Evolutionary conservation across 345 rosid species (phyloP), one percentile per base, ranked within the genome.

Genomic region (Hibiscus syriacus): DNA sequence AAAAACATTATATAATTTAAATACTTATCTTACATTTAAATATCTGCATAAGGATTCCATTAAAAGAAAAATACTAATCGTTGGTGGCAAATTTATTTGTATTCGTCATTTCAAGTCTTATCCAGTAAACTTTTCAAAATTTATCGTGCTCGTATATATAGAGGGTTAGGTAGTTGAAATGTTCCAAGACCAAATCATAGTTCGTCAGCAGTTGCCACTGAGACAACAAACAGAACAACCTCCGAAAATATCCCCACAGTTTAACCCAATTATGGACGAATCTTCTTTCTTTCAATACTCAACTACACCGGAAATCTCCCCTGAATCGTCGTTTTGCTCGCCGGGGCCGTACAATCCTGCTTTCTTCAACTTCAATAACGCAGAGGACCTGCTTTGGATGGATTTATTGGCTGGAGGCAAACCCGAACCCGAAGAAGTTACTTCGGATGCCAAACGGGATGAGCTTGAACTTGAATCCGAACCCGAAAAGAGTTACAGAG

Each of bases 401-500:
- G 72, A 83, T 52, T 71, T 79, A 64, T 66, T 86, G 41, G 80
- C 79, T 0, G 49, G 68, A 14, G 76, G 55, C 26, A 45, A 45
- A 45, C 50, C 7, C 8, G 50, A 45, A 45, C 50, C 50, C 7
- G 50, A 65, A 5, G 83, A 80, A 29, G 70, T 69, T n/a, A 73
- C 52, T 38, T 76, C 80, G 2, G 54, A 16, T 9, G 58, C 25
- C 14, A 76, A 69, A 53, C 71, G 3, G n/a, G 5, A 43, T 12
- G 48, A 4, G 22, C 22, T 17, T 7, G 52, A 46, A 46, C 52
- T 17, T 7, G 52, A 46, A 46, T 20, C 52, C 7, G 52, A 56
- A n/a, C 22, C 66, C 26, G 81, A 75, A 17, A 82, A 64, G 49
- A 60, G 81, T 3, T 84, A 80, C 66, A 72, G 92, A 78, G 92